These are phyloP conservation scores for Sporothrix pallida DNA, from an alignment of 2,329 filamentous ascomycete genomes.

Conservation along the genomic window DNA sequence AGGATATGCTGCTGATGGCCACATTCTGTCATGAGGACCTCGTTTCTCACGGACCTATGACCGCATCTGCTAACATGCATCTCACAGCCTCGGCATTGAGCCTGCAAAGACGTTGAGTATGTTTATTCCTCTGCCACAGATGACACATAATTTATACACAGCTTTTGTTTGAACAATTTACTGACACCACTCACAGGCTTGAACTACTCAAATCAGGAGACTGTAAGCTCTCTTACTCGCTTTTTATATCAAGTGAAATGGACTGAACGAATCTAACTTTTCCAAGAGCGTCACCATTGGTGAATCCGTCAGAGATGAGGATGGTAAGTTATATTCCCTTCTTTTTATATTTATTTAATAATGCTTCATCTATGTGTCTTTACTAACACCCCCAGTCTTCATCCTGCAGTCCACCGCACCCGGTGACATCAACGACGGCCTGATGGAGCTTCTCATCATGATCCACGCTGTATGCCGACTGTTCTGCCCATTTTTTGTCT, in stretches of 20 bases:
- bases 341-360: neutral
- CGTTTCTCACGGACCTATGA: neutral
- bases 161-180: neutral
- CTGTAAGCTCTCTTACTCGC: constrained; percentile 43
- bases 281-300: constrained; percentile 80
- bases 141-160: neutral
- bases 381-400: constrained; percentile 61
- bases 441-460: constrained; percentile 99
- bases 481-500: too few species aligned
- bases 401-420: constrained; percentile 94
- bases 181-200: constrained; percentile 47
- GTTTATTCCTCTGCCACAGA: neutral
- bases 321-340: constrained; percentile 54
- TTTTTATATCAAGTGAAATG: neutral
- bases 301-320: constrained; percentile 94
- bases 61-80: constrained; percentile 17
- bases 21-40: neutral
- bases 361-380: too few species aligned
- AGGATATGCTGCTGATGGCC: constrained; percentile 26
- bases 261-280: constrained; percentile 1
- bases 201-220: constrained; percentile 87
- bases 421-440: constrained; percentile 94
- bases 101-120: constrained; percentile 37
- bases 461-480: constrained; percentile 70
- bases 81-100: constrained; percentile 38